A percentile compares a stretch with the other conserved stretches of the same genome.
Conservation (phyloP, 2,329 filamentous ascomycete genomes). For the Apiospora aurea region DNA sequence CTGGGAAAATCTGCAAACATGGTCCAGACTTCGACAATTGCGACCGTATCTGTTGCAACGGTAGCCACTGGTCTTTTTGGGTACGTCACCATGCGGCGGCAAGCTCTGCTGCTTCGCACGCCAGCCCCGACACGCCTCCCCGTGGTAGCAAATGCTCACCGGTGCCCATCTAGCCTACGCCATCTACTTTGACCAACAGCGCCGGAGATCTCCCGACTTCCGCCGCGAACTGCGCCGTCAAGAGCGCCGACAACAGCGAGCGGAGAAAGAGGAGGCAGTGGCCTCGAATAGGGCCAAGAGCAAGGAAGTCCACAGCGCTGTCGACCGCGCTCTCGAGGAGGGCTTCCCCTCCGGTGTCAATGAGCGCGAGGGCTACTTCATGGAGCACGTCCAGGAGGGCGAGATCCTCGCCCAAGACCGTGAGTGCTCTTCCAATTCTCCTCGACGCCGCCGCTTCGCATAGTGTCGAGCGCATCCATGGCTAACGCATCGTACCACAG, state of each 20-base stretch:
- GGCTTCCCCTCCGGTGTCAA: slow-evolving; percentile 91
- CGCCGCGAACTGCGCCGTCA: slow-evolving; percentile 75
- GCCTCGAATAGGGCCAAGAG: slow-evolving; percentile 71
- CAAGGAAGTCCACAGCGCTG: slow-evolving; percentile 75
- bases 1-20: slow-evolving; percentile 38
- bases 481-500: slow-evolving; percentile 37
- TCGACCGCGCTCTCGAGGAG: slow-evolving; percentile 85
- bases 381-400: slow-evolving; percentile 90
- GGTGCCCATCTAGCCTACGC: slow-evolving; percentile 61
- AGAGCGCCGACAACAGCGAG: slow-evolving; percentile 74
- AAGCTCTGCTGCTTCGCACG: neutral
- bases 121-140: slow-evolving; percentile 19
- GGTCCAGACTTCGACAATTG: slow-evolving; percentile 61
- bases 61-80: slow-evolving; percentile 64
- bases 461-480: neutral
- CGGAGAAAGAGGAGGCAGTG: slow-evolving; percentile 75
- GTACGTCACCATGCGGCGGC: slow-evolving; percentile 49
- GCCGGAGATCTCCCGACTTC: slow-evolving; percentile 70
- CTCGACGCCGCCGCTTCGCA: slow-evolving; percentile 14
- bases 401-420: slow-evolving; percentile 85
- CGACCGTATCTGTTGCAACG: slow-evolving; percentile 68
- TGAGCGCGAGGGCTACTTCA: slow-evolving; percentile 95
- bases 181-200: slow-evolving; percentile 73
- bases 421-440: slow-evolving; percentile 44
- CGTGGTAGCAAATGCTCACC: slow-evolving; percentile 21